Conservation (phyloP, 1,139 yeast species). For the Taphrina confusa region DNA sequence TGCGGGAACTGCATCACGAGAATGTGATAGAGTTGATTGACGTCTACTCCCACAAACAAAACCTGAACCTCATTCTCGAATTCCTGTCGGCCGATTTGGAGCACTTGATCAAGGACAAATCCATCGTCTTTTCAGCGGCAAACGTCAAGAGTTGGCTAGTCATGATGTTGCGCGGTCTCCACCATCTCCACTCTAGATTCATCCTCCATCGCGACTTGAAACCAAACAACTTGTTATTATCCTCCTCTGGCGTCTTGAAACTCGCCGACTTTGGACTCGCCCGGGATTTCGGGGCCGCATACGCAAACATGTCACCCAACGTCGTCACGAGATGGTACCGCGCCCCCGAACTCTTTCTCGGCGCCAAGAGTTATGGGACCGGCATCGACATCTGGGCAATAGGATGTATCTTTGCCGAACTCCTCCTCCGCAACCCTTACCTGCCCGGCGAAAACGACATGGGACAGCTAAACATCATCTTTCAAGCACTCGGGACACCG, state of each 20-base stretch:
- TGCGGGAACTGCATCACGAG: constrained; percentile 94
- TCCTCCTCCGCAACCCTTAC: constrained; percentile 92
- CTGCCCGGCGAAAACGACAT: constrained; percentile 87
- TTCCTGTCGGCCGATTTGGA: constrained; percentile 90
- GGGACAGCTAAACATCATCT: constrained; percentile 87
- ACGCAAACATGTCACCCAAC: constrained; percentile 53
- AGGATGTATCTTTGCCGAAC: constrained; percentile 93
- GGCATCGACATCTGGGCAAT: constrained; percentile 94
- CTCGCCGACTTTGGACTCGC: constrained; percentile 72
- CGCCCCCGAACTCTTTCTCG: constrained; percentile 88
- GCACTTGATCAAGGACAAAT: constrained; percentile 77
- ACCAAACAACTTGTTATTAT: constrained; percentile 81
- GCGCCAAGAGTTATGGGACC: constrained; percentile 82
- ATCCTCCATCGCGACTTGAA: constrained; percentile 71
- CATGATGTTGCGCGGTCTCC: constrained; percentile 91
- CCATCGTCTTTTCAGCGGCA: constrained; percentile 74
- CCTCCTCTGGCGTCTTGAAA: constrained; percentile 85
- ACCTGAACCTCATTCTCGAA: constrained; percentile 83
- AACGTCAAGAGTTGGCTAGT: constrained; percentile 92
- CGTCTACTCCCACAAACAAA: constrained; percentile 47
- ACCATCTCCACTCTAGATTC: constrained; percentile 90
- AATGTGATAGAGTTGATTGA: constrained; percentile 79
- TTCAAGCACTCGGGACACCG: constrained; percentile 94
- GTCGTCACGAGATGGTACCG: constrained; percentile 98
- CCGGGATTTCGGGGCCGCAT: constrained; percentile 40